A percentile compares a stretch with the other conserved stretches of the same genome.
Evolutionary conservation across 2,329 filamentous ascomycete genomes (phyloP).

Genomic region (Ilyonectria sp.): DNA sequence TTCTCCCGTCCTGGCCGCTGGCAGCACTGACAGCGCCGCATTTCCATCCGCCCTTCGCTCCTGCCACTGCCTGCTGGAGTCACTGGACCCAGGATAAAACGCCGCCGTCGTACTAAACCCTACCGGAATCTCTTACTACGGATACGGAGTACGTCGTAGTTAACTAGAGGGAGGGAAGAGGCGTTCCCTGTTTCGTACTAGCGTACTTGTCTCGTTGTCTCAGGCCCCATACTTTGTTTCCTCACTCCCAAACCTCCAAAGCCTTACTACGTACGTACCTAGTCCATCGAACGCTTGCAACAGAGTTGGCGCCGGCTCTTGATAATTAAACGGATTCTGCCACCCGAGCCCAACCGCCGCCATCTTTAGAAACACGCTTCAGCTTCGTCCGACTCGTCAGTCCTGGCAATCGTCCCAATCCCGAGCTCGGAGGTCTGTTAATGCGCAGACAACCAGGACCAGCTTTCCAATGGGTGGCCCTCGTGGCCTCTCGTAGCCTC

Average conservation of each 20-base stretch:
- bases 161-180: not conserved
- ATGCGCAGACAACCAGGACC: conserved; percentile 30
- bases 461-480: conserved; percentile 28
- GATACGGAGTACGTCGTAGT: not conserved
- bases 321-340: conserved; percentile 32
- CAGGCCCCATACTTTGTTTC: conserved; percentile 32
- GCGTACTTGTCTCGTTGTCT: conserved; percentile 28
- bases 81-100: conserved; percentile 23
- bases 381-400: conserved; percentile 12
- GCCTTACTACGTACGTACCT: conserved; percentile 6
- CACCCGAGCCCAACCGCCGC: conserved; percentile 31
- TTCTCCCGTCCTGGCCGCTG: conserved; percentile 14
- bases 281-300: conserved; percentile 11
- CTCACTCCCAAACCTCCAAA: conserved; percentile 13
- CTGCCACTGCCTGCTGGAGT: conserved; percentile 19
- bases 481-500: conserved; percentile 23
- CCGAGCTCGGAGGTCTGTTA: conserved; percentile 24
- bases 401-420: conserved; percentile 17
- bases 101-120: conserved; percentile 28
- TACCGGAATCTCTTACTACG: conserved; percentile 11
- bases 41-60: conserved; percentile 23
- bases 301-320: conserved; percentile 23
- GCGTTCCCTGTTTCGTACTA: conserved; percentile 7
- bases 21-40: conserved; percentile 18
- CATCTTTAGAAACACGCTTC: conserved; percentile 24